Conservation (phyloP, 1,284 basidiomycete species). For the Leccinum griseonigrum region DNA sequence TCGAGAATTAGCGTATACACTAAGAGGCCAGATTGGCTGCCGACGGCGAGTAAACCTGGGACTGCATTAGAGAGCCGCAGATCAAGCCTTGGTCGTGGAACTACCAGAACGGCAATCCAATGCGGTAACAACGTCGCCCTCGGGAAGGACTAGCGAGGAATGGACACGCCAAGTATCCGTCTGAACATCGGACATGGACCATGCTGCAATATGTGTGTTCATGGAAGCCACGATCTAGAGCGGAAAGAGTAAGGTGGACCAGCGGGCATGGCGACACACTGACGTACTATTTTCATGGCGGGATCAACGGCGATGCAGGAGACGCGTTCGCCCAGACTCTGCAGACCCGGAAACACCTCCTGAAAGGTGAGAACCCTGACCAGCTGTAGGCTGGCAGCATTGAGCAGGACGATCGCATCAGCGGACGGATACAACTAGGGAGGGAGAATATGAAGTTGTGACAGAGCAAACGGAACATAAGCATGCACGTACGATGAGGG, state of each 20-base stretch:
- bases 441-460: background rate
- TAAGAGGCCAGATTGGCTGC: constrained; percentile 53
- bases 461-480: background rate
- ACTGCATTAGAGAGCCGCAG: constrained; percentile 15
- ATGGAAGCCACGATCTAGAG: constrained; percentile 69
- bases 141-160: constrained; percentile 66
- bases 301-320: constrained; percentile 66
- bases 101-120: constrained; percentile 72
- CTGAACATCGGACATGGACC: constrained; percentile 65
- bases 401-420: constrained; percentile 64
- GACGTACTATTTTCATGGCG: constrained; percentile 72
- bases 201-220: constrained; percentile 63
- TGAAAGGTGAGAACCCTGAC: constrained; percentile 69
- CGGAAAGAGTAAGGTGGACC: background rate
- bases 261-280: constrained; percentile 1
- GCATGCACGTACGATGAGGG: constrained; percentile 52
- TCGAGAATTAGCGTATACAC: constrained; percentile 74
- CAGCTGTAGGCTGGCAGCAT: constrained; percentile 60
- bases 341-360: constrained; percentile 67
- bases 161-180: constrained; percentile 71
- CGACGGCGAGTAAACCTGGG: constrained; percentile 69
- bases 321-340: constrained; percentile 45
- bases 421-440: constrained; percentile 67
- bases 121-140: constrained; percentile 52
- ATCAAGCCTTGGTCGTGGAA: constrained; percentile 1